Percentiles rank a stretch among this genome's conserved stretches.
Evolutionary conservation across 768 basidiomycete genomes (phyloP).

Genomic region (Tulasnella sp.): DNA sequence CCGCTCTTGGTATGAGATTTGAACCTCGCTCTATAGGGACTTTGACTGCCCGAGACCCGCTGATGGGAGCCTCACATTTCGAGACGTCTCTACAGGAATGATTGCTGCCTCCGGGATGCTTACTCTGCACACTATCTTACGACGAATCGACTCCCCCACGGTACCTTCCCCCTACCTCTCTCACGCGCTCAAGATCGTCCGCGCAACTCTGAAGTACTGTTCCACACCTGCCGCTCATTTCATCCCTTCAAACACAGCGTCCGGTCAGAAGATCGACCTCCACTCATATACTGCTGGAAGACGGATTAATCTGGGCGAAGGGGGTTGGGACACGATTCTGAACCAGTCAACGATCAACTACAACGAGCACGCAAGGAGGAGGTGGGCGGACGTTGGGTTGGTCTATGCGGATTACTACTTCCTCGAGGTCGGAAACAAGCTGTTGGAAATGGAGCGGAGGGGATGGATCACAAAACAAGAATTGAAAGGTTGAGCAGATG

Average conservation of each 20-base stretch:
- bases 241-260: neutral
- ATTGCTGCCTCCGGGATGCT: constrained; percentile 5
- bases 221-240: neutral
- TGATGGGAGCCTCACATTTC: constrained; percentile 4
- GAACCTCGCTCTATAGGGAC: neutral
- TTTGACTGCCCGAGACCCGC: constrained; percentile 2
- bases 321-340: constrained; percentile 7
- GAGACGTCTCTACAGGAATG: constrained; percentile 10
- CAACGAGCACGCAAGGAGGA: neutral
- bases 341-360: constrained; percentile 5
- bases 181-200: constrained; percentile 2
- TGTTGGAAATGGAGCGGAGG: constrained; percentile 10
- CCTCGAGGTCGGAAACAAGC: constrained; percentile 7
- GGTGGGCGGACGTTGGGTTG: neutral
- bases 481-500: neutral
- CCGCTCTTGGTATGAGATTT: neutral
- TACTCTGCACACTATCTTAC: neutral
- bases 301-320: neutral
- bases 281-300: too few species aligned
- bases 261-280: too few species aligned
- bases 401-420: constrained; percentile 10
- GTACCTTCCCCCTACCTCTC: neutral
- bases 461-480: neutral
- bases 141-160: too few species aligned
- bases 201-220: constrained; percentile 1